Percentiles rank a stretch among this genome's conserved stretches.
These are phyloP conservation scores for Zygoascus sp. DNA, from an alignment of 1,139 yeast genomes.

Conservation along the genomic window DNA sequence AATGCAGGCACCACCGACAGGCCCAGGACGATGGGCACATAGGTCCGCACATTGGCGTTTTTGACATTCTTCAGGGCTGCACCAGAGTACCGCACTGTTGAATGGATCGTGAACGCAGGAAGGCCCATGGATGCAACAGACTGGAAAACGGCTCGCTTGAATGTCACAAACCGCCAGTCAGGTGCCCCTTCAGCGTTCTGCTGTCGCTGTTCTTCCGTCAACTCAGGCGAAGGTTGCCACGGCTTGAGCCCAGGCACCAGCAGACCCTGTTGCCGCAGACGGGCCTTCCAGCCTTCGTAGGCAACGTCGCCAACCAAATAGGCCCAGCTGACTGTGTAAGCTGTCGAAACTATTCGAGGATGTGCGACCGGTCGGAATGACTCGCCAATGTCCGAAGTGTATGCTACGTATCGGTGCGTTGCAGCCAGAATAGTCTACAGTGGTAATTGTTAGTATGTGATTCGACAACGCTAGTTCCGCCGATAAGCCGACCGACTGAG, in stretches of 20 bases:
- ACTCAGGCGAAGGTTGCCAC: slow-evolving; percentile 52
- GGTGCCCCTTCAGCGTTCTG: slow-evolving; percentile 40
- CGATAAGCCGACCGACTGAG: too few species aligned
- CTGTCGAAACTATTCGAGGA: slow-evolving; percentile 56
- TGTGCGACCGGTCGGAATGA: slow-evolving; percentile 85
- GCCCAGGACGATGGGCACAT: slow-evolving; percentile 77
- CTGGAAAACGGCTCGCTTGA: slow-evolving; percentile 75
- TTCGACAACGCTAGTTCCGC: too few species aligned
- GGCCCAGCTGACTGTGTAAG: slow-evolving; percentile 75
- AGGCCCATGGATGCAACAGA: slow-evolving; percentile 81
- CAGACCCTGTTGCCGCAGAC: slow-evolving; percentile 61
- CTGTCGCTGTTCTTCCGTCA: slow-evolving; percentile 30
- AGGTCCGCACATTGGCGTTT: slow-evolving; percentile 48
- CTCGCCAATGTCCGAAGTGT: slow-evolving; percentile 84
- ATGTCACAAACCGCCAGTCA: slow-evolving; percentile 62
- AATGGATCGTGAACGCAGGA: slow-evolving; percentile 82
- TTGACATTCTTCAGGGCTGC: slow-evolving; percentile 46
- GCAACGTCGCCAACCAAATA: slow-evolving; percentile 77
- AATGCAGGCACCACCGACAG: slow-evolving; percentile 71
- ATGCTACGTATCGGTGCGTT: slow-evolving; percentile 81
- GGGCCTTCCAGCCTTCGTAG: slow-evolving; percentile 71
- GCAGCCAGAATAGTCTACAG: slow-evolving; percentile 48
- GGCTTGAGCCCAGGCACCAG: slow-evolving; percentile 61
- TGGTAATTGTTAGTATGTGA: background rate
- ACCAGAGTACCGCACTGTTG: slow-evolving; percentile 70